These are phyloP conservation scores for Spathaspora boniae DNA, from an alignment of 805 yeast species.

Conservation along the genomic window DNA sequence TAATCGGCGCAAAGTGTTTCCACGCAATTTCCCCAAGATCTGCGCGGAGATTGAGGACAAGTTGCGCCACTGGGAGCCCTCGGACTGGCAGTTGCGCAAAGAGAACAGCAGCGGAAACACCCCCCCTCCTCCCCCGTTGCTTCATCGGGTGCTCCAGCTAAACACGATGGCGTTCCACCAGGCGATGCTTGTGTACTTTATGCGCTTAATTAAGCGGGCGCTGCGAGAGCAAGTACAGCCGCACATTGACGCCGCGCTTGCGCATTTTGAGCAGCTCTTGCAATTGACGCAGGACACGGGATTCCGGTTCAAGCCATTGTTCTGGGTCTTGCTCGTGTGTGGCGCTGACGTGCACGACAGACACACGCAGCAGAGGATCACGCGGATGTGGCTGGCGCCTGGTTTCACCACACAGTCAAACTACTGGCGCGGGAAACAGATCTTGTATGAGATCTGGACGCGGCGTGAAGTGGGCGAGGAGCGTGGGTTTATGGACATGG, in stretches of 20 bases:
- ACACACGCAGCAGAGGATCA: slow-evolving; percentile 28
- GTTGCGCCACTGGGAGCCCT: slow-evolving; percentile 42
- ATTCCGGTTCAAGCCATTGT: slow-evolving; percentile 34
- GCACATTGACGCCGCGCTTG: slow-evolving; percentile 25
- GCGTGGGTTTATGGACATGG: slow-evolving; percentile 49
- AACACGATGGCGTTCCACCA: slow-evolving; percentile 35
- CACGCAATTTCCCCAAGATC: slow-evolving; percentile 52
- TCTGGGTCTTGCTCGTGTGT: slow-evolving; percentile 46
- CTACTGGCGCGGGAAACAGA: slow-evolving; percentile 56
- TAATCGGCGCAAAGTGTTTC: slow-evolving; percentile 33
- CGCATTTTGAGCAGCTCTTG: slow-evolving; percentile 28
- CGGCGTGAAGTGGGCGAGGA: slow-evolving; percentile 34
- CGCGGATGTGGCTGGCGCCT: slow-evolving; percentile 26
- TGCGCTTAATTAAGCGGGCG: slow-evolving; percentile 46
- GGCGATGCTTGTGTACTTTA: slow-evolving; percentile 42
- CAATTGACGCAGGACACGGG: slow-evolving; percentile 12
- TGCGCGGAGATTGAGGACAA: slow-evolving; percentile 55
- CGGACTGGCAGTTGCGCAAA: slow-evolving; percentile 35
- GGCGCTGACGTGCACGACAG: slow-evolving; percentile 37
- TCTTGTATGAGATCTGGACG: slow-evolving; percentile 50
- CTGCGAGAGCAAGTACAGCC: too few relatives aligned
- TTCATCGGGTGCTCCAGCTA: slow-evolving; percentile 36
- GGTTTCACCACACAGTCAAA: slow-evolving; percentile 21
- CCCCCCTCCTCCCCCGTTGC: too few relatives aligned
- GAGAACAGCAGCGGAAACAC: slow-evolving; percentile 11